Base-by-base conservation (phyloP, 352 stramenopile genomes). In the Phytophthora fragariaefolia region DNA sequence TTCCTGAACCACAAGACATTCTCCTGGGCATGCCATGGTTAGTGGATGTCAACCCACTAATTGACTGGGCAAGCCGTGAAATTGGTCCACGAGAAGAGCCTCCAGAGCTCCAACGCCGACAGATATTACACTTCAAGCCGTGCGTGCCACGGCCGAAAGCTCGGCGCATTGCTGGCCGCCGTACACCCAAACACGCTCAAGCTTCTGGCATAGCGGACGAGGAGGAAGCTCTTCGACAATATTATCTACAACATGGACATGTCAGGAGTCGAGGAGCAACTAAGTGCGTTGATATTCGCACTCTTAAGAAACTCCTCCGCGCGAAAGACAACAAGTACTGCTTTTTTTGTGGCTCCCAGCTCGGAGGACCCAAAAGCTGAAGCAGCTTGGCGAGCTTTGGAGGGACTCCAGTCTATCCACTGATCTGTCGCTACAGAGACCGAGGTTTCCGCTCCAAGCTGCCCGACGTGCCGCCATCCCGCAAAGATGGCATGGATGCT, bases 221-320 rank as follows among this genome's bases (percentile, higher is more conserved):
- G 0, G 52, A 60, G n/a, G 52, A 60, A 18, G 24, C 20, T 5
- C 4, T 20, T 8, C 4, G 38, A 13, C 20, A 63, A n/a, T 63
- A 63, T 49, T 63, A 56, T 40, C 8, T 50, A 8, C 32, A 56
- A n/a, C 46, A 56, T 30, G 56, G 22, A 2, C 56, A 57, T 17
- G 6, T 20, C 12, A 30, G 56, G 24, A 22, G 17, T 6, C 38
- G 45, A 46, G 54, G 40, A 3, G 4, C 2, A 12, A 61, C 26
- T 2, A 17, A 15, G 1, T 42, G 20, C 20, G n/a, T 50, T 22
- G 3, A 1, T 1, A 8, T 9, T 34, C 57, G 57, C 1, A 47
- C 40, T 13, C 28, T 64, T 6, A 32, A 24, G 2, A 64, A 57
- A 7, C 24, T 64, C 2, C 26, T 64, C 9, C 13, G 22, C 6